Conservation (phyloP, 495 filamentous ascomycete genomes). For the Chlorociboria aeruginascens region DNA sequence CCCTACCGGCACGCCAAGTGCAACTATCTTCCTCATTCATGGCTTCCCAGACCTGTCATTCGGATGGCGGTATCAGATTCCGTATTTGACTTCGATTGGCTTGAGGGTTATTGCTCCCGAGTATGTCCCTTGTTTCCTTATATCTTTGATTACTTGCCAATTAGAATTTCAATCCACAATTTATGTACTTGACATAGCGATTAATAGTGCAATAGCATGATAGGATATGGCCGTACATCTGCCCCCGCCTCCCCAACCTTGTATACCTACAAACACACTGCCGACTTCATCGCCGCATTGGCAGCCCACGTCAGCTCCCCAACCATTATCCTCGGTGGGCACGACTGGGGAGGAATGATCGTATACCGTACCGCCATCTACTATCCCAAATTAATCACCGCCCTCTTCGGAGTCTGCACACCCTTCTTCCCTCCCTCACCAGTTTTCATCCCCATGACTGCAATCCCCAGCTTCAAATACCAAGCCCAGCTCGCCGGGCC, state of each 20-base stretch:
- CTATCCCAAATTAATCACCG: constrained; percentile 56
- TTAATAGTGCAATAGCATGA: constrained; percentile 25
- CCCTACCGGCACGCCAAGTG: constrained; percentile 33
- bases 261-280: constrained; percentile 58
- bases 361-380: constrained; percentile 52
- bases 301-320: constrained; percentile 43
- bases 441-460: constrained; percentile 24
- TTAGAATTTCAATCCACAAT: too few species aligned
- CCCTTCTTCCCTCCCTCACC: constrained; percentile 46
- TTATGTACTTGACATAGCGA: too few species aligned
- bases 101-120: constrained; percentile 68
- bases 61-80: constrained; percentile 78
- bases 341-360: constrained; percentile 65
- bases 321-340: constrained; percentile 63
- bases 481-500: constrained; percentile 65
- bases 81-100: constrained; percentile 50
- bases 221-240: constrained; percentile 72
- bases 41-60: constrained; percentile 58
- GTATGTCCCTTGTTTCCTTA: too few species aligned
- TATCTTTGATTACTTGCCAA: too few species aligned
- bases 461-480: constrained; percentile 66
- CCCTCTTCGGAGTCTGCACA: constrained; percentile 70
- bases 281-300: constrained; percentile 58
- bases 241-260: constrained; percentile 35
- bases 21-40: constrained; percentile 51